Percentiles rank a stretch among this genome's conserved stretches.
These are phyloP conservation scores for Saccharomyces hybrid DNA, from an alignment of 1,139 yeast species.

Conservation along the genomic window DNA sequence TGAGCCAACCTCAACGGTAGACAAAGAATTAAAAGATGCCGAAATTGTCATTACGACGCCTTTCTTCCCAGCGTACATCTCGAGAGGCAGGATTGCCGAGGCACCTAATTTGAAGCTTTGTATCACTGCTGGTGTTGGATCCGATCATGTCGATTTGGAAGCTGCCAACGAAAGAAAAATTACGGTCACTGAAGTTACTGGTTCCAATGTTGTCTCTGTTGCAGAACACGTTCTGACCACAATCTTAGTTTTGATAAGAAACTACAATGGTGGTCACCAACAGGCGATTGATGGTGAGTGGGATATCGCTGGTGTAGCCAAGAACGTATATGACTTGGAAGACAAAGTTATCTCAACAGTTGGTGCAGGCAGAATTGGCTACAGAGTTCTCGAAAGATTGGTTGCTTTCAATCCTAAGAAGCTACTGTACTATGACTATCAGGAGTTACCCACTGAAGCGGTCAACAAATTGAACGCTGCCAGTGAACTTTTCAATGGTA, in stretches of 20 bases:
- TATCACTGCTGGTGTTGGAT: slow-evolving; percentile 80
- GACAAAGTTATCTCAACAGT: slow-evolving; percentile 71
- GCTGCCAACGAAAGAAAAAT: slow-evolving; percentile 60
- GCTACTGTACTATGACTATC: neutral
- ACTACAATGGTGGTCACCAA: slow-evolving; percentile 72
- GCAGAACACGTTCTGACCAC: slow-evolving; percentile 80
- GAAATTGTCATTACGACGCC: slow-evolving; percentile 78
- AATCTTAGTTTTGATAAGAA: slow-evolving; percentile 61
- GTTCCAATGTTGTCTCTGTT: slow-evolving; percentile 71
- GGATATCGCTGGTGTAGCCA: slow-evolving; percentile 55
- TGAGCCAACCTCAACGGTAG: slow-evolving; percentile 44
- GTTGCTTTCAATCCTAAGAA: neutral
- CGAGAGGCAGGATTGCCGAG: slow-evolving; percentile 54
- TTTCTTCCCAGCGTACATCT: slow-evolving; percentile 74
- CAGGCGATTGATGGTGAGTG: slow-evolving; percentile 55
- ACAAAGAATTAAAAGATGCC: slow-evolving; percentile 58
- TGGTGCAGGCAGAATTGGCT: slow-evolving; percentile 80
- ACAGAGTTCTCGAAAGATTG: slow-evolving; percentile 58
- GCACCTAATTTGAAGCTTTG: slow-evolving; percentile 69
- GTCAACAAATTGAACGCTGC: neutral
- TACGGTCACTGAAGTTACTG: slow-evolving; percentile 63
- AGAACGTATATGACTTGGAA: slow-evolving; percentile 64
- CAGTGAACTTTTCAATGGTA: neutral
- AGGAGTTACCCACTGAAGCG: neutral
- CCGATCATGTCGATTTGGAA: slow-evolving; percentile 69